Conservation (phyloP, 495 filamentous ascomycete genomes). For the Parathielavia appendiculata region DNA sequence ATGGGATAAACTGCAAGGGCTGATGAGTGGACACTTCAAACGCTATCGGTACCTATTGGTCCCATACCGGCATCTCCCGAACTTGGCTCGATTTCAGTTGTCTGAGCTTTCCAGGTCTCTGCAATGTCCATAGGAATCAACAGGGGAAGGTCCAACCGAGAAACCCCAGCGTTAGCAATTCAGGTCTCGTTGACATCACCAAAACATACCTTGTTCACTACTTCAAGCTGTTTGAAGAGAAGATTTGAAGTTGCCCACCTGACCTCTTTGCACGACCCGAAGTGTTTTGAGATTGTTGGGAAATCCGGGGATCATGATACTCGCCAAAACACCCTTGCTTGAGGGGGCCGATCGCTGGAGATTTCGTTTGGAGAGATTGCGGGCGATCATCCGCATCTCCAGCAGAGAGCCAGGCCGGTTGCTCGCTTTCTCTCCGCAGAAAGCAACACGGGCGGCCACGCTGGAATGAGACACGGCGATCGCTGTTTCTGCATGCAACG, state of each 20-base stretch:
- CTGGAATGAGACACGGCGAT: slow-evolving; percentile 16
- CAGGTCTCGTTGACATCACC: background rate
- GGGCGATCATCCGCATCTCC: slow-evolving; percentile 9
- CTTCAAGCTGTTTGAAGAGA: background rate
- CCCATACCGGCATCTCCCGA: too few relatives aligned
- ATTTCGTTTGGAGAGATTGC: slow-evolving; percentile 9
- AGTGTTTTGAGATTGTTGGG: slow-evolving; percentile 1
- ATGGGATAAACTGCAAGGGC: too few relatives aligned
- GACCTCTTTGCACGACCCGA: background rate
- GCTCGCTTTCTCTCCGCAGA: slow-evolving; percentile 13
- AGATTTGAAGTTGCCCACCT: background rate
- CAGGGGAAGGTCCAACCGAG: slow-evolving; percentile 2
- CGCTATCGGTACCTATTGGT: too few relatives aligned
- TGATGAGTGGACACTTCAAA: too few relatives aligned
- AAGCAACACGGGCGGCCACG: slow-evolving; percentile 7
- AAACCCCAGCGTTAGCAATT: background rate
- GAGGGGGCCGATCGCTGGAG: slow-evolving; percentile 5
- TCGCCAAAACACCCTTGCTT: background rate
- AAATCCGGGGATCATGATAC: slow-evolving; percentile 13
- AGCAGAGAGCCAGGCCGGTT: background rate
- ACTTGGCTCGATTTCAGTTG: background rate
- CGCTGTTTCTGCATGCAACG: slow-evolving; percentile 4
- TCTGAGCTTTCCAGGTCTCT: too few relatives aligned
- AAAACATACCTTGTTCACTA: background rate
- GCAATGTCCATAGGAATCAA: too few relatives aligned